A percentile compares a stretch with the other conserved stretches of the same genome.
Conservation (phyloP, 371 early-diverging fungal genomes). For the Nematocida ironsii region DNA sequence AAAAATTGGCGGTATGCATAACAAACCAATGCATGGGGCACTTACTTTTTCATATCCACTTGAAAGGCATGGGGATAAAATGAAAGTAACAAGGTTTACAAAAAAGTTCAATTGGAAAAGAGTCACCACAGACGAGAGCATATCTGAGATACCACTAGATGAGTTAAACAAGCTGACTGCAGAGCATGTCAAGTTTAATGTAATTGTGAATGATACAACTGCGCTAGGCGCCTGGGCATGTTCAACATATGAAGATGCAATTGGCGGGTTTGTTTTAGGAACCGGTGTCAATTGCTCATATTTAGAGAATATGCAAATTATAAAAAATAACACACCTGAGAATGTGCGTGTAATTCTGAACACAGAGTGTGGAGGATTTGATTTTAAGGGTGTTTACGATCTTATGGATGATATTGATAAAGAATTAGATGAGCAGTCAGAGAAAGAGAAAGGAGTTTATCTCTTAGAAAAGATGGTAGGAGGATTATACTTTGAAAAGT, state of each 20-base stretch:
- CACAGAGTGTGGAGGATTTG: conserved; percentile 48
- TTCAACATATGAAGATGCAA: background rate
- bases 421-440: background rate
- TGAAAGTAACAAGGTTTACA: conserved; percentile 29
- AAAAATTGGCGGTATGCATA: background rate
- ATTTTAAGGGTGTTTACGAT: background rate
- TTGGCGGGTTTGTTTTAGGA: conserved; percentile 48
- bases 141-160: conserved; percentile 23
- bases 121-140: background rate
- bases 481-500: conserved; percentile 50
- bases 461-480: conserved; percentile 48
- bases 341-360: conserved; percentile 6
- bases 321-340: background rate
- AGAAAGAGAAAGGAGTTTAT: background rate
- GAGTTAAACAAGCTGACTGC: conserved; percentile 29
- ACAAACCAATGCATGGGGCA: conserved; percentile 12
- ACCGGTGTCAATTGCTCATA: conserved; percentile 48
- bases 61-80: conserved; percentile 3
- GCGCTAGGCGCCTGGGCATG: conserved; percentile 35
- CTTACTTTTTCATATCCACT: conserved; percentile 53
- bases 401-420: background rate
- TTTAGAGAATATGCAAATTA: conserved; percentile 2
- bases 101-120: conserved; percentile 42
- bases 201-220: conserved; percentile 50
- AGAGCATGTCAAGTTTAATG: conserved; percentile 7